Conservation (phyloP, 2,329 filamentous ascomycete genomes). For the Aspergillus versicolor region DNA sequence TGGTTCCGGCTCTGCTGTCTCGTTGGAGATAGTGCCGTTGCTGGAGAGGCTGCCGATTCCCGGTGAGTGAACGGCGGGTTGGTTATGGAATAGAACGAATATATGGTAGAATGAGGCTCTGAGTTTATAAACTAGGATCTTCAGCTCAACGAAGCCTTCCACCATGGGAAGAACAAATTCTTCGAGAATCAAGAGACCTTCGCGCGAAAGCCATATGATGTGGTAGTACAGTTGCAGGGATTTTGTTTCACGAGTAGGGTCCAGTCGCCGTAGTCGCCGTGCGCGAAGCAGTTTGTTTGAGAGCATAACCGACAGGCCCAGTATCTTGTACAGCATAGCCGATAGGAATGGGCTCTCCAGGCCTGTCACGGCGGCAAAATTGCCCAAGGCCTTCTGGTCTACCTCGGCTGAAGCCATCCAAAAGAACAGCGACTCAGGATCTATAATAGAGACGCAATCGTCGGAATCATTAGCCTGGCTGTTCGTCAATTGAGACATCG, state of each 20-base stretch:
- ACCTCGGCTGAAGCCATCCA: conserved; percentile 95
- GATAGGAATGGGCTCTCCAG: conserved; percentile 74
- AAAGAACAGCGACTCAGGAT: conserved; percentile 34
- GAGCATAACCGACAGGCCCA: conserved; percentile 86
- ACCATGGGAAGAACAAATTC: conserved; percentile 82
- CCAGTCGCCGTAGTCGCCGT: conserved; percentile 78
- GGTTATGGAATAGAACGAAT: conserved; percentile 93
- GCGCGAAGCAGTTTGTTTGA: conserved; percentile 80
- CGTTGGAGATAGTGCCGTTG: conserved; percentile 28
- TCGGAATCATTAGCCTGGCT: conserved; percentile 30
- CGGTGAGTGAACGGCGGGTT: conserved; percentile 69
- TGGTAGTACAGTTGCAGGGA: conserved; percentile 82
- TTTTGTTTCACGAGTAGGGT: conserved; percentile 73
- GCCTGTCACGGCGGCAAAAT: conserved; percentile 77
- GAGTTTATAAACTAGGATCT: conserved; percentile 87
- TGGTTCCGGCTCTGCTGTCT: conserved; percentile 25
- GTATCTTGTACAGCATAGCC: conserved; percentile 78
- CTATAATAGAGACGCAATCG: conserved; percentile 28
- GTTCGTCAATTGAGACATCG: conserved; percentile 8
- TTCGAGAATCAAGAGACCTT: conserved; percentile 85
- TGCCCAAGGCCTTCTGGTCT: conserved; percentile 94
- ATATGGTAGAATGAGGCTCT: conserved; percentile 95
- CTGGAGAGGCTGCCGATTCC: conserved; percentile 46
- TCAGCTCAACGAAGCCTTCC: conserved; percentile 74
- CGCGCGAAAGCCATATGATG: conserved; percentile 92